Conservation (phyloP, 768 basidiomycete genomes). For the Panaeolus papilionaceus region DNA sequence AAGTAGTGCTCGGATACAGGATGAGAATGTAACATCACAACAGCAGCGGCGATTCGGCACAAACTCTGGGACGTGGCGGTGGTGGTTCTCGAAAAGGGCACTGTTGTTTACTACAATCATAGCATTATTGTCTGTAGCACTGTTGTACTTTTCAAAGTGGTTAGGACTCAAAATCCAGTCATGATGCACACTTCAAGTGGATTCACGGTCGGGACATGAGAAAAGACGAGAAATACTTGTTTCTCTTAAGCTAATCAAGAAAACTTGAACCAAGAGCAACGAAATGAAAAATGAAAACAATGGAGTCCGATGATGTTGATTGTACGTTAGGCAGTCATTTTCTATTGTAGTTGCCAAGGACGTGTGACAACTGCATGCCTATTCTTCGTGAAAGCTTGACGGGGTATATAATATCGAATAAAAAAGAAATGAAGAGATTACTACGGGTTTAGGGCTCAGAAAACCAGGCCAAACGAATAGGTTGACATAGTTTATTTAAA, state of each 20-base stretch:
- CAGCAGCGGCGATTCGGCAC: not conserved
- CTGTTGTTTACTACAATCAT: not conserved
- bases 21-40: constrained; percentile 39
- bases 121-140: not conserved
- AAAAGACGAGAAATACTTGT: constrained; percentile 4
- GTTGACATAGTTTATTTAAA: constrained; percentile 21
- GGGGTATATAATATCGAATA: constrained; percentile 16
- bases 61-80: not conserved
- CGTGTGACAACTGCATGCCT: not conserved
- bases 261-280: not conserved
- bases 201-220: not conserved
- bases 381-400: constrained; percentile 9
- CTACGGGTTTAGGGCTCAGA: constrained; percentile 9
- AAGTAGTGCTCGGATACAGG: constrained; percentile 56
- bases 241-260: constrained; percentile 12
- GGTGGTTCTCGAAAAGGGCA: not conserved
- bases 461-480: constrained; percentile 25
- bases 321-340: constrained; percentile 17
- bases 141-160: constrained; percentile 14
- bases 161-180: constrained; percentile 8
- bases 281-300: constrained; percentile 2
- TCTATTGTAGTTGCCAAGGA: constrained; percentile 10
- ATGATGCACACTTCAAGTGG: not conserved
- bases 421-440: not conserved
- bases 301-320: constrained; percentile 17